These are phyloP conservation scores for Amanita subjunquillea DNA, from an alignment of 768 basidiomycete species.

Conservation along the genomic window DNA sequence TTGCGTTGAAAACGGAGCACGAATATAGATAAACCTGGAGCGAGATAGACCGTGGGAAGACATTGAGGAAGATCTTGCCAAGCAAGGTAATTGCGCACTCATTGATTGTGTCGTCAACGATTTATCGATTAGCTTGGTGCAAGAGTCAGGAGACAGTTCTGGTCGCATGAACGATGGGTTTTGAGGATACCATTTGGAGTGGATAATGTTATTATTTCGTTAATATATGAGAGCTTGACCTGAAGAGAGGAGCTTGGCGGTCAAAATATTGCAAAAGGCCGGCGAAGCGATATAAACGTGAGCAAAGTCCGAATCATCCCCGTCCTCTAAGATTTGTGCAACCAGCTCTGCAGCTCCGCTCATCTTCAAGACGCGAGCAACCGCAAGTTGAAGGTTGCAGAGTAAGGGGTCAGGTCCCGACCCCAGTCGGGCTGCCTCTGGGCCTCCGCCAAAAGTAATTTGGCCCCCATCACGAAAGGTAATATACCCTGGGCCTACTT, in stretches of 20 bases:
- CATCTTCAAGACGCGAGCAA: conserved; percentile 12
- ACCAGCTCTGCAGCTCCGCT: conserved; percentile 7
- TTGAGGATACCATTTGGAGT: too few species aligned
- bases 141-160: too few species aligned
- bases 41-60: too few species aligned
- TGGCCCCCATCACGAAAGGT: not conserved
- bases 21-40: too few species aligned
- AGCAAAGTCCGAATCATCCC: conserved; percentile 6
- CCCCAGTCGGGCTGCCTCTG: conserved; percentile 9
- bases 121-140: too few species aligned
- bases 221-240: not conserved
- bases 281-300: not conserved
- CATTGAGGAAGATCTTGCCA: too few species aligned
- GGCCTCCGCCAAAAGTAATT: conserved; percentile 11
- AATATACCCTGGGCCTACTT: not conserved
- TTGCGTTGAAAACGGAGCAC: too few species aligned
- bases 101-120: too few species aligned
- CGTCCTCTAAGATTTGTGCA: conserved; percentile 3
- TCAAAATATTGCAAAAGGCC: not conserved
- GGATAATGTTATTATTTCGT: too few species aligned
- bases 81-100: too few species aligned
- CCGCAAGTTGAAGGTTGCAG: conserved; percentile 14
- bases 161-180: too few species aligned
- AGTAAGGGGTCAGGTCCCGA: conserved; percentile 12
- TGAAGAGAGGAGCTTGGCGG: not conserved